phyloP scores from a whole-genome alignment of 139 green algal genomes.

The Tetratostichococcus sp. region DNA sequence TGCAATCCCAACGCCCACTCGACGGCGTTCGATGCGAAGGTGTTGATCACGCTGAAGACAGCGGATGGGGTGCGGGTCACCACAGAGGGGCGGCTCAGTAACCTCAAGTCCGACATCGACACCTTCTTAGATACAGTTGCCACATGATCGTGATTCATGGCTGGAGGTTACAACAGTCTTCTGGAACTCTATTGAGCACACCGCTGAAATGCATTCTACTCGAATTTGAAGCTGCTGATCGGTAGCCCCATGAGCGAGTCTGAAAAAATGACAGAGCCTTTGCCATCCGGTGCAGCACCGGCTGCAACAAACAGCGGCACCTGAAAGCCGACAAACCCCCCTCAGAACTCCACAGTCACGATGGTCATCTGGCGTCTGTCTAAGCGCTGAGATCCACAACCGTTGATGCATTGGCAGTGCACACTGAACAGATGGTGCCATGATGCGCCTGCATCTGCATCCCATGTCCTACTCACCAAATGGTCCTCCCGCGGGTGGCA shows the following conservation, averaged over 20 bases:
- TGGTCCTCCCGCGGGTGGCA: conserved; percentile 65
- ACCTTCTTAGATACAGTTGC: conserved; percentile 18
- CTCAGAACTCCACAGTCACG: no score
- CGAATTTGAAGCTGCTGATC: not conserved
- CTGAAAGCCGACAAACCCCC: no score
- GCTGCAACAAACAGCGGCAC: conserved; percentile 52
- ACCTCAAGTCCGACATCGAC: conserved; percentile 49
- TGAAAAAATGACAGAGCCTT: conserved; percentile 10
- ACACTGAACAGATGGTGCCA: no score
- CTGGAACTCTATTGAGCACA: no score
- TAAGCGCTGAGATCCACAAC: no score
- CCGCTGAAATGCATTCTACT: not conserved
- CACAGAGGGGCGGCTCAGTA: conserved; percentile 45
- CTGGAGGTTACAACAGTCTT: no score
- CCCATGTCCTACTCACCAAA: no score
- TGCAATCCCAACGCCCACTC: conserved; percentile 79
- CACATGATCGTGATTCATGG: no score
- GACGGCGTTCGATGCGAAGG: conserved; percentile 71
- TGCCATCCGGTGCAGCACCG: conserved; percentile 28
- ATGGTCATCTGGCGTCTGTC: no score
- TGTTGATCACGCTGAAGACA: conserved; percentile 54
- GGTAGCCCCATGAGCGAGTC: conserved; percentile 19
- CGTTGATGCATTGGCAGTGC: no score
- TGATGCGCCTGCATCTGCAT: no score
- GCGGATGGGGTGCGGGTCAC: conserved; percentile 34